phyloP scores from a whole-genome alignment of 208 protist species.

The Leishmania tropica region DNA sequence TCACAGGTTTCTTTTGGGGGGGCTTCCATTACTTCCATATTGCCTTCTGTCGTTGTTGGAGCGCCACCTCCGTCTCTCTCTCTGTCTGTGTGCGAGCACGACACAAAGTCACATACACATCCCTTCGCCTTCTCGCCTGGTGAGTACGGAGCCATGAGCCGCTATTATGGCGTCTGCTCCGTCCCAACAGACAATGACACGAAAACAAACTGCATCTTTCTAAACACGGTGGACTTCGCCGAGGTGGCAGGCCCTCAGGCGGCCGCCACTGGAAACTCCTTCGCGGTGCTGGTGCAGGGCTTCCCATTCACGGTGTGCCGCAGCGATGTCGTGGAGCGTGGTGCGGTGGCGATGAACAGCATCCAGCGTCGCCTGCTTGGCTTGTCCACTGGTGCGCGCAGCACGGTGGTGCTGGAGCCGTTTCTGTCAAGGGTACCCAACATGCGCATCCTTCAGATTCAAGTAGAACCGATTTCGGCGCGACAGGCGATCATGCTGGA shows the following conservation, averaged over 20 bases:
- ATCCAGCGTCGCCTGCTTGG: constrained; percentile 76
- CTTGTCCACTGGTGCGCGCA: constrained; percentile 57
- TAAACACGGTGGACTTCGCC: constrained; percentile 38
- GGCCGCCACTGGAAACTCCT: not conserved
- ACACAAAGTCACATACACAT: not conserved
- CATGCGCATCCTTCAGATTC: constrained; percentile 41
- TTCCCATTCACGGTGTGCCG: constrained; percentile 56
- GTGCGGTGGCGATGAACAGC: constrained; percentile 70
- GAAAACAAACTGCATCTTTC: constrained; percentile 68
- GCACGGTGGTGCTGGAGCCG: constrained; percentile 43
- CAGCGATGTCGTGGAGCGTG: constrained; percentile 39
- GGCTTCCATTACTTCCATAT: not conserved
- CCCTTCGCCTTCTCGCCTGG: not conserved
- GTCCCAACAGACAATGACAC: constrained; percentile 64
- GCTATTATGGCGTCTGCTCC: constrained; percentile 50
- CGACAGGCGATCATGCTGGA: constrained; percentile 69
- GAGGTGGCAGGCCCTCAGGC: constrained; percentile 28
- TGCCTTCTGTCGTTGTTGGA: not conserved
- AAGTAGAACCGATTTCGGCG: constrained; percentile 59
- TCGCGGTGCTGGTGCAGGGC: constrained; percentile 57
- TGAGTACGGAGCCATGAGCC: constrained; percentile 15
- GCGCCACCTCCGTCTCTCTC: not conserved
- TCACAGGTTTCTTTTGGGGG: not conserved
- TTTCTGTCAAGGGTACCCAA: constrained; percentile 28
- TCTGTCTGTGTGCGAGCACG: not conserved